A percentile compares a stretch with the other conserved stretches of the same genome.
These are phyloP conservation scores for Plicaturopsis crispa DNA, from an alignment of 768 basidiomycete genomes.

Conservation along the genomic window DNA sequence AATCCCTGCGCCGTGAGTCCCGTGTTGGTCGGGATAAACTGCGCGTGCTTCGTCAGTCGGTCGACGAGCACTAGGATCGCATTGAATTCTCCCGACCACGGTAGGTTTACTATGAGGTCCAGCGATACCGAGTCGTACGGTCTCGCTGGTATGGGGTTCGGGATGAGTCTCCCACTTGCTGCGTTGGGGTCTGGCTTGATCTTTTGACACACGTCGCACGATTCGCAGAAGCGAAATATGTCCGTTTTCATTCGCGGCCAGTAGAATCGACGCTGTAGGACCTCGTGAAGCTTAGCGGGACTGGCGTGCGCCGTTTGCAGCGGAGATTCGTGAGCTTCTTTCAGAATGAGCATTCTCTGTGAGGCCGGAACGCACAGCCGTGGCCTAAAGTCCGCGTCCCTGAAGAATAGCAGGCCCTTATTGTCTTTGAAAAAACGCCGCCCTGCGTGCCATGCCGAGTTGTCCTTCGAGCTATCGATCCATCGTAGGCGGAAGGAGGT, in stretches of 20 bases:
- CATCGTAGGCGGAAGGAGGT: too few relatives aligned
- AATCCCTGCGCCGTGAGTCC: constrained; percentile 1
- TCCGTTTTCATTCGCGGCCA: constrained; percentile 10
- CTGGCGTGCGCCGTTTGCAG: constrained; percentile 7
- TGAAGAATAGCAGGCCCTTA: constrained; percentile 9
- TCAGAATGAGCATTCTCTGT: not conserved
- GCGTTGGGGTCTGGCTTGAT: not conserved
- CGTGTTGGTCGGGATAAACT: constrained; percentile 4
- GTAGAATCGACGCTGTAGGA: constrained; percentile 2
- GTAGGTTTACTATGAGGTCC: constrained; percentile 17
- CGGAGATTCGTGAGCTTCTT: constrained; percentile 5
- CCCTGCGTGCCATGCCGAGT: constrained; percentile 5
- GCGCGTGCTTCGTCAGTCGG: constrained; percentile 14
- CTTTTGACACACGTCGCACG: constrained; percentile 19
- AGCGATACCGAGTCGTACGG: constrained; percentile 18
- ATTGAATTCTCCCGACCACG: constrained; percentile 9
- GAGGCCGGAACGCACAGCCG: constrained; percentile 8
- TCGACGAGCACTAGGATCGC: constrained; percentile 17
- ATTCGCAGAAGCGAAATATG: constrained; percentile 2
- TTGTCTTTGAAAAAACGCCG: constrained; percentile 7
- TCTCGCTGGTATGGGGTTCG: constrained; percentile 4
- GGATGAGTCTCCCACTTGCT: constrained; percentile 4
- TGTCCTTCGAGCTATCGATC: too few relatives aligned
- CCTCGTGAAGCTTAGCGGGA: too few relatives aligned
- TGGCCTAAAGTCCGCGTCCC: constrained; percentile 8